Evolutionary conservation across 257 asterid genomes (phyloP), one percentile per base, ranked within the genome.

Genomic region (Catharanthus roseus): DNA sequence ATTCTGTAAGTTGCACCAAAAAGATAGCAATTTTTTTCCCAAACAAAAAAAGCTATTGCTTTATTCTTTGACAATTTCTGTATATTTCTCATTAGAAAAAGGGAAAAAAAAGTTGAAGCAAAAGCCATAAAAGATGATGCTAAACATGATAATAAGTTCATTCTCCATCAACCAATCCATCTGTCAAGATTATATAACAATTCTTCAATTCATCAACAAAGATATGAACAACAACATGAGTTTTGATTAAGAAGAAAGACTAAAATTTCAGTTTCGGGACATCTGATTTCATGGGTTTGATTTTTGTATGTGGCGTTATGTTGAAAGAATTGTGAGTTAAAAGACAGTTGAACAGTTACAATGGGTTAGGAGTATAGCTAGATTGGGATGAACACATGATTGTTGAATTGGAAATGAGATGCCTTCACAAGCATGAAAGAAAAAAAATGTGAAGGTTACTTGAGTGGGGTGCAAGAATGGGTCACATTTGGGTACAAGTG

Each of bases 391-490:
- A 64, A 55, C 75, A 54, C 74, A 70, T 56, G 24, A 63, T 72
- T 79, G 77, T 67, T 51, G 66, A 49, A 24, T n/a, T 45, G 75
- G 68, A 68, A 68, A 75, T 69, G 56, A 51, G 64, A 71, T 54
- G 76, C 36, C 60, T 72, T 72, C 64, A 69, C 71, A 38, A 47
- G 53, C 72, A 69, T 26, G 69, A 21, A 28, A 75, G 69, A 18
- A 57, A 60, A 57, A 51, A 61, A 39, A 47, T 31, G 56, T 38
- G 45, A 21, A 75, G 80, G 87, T 78, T 69, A 63, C 75, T 63
- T 78, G 6, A 85, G 86, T 85, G 87, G 87, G 92, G 83, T 79
- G 88, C 92, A 89, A 24, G 74, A 79, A 88, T 82, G 87, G 86
- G 81, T 73, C 65, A 73, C 84, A 3, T 83, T 68, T 74, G 66